Evolutionary conservation across 345 rosid species (phyloP).

Genomic region (Streptanthus diversifolius): DNA sequence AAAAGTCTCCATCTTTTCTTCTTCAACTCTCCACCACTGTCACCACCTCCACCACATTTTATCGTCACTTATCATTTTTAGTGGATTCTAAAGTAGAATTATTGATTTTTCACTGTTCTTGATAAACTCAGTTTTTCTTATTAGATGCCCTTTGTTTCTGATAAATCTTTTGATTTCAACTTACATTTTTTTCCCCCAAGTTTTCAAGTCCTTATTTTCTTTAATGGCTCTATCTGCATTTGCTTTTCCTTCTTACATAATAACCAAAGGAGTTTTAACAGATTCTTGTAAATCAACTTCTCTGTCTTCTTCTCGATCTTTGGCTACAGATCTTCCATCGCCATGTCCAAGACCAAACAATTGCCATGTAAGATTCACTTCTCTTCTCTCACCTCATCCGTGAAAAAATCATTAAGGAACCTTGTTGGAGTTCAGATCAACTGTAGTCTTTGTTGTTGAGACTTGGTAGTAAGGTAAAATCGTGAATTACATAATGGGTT

Average conservation of each 20-base stretch:
- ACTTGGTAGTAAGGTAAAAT: neutral
- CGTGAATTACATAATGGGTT: conserved; percentile 34
- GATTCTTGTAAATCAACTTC: conserved; percentile 42
- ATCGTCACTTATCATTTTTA: conserved; percentile 9
- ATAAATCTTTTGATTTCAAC: conserved; percentile 1
- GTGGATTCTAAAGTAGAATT: conserved; percentile 26
- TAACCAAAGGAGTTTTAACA: conserved; percentile 30
- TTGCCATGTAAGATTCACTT: conserved; percentile 31
- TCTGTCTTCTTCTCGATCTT: conserved; percentile 42
- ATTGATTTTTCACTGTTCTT: conserved; percentile 28
- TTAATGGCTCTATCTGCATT: conserved; percentile 68
- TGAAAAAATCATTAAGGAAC: neutral
- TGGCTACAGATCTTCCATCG: conserved; percentile 47
- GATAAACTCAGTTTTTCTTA: conserved; percentile 7
- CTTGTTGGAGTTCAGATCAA: neutral
- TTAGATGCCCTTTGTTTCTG: conserved; percentile 10
- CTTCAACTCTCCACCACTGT: conserved; percentile 22
- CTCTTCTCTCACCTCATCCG: neutral
- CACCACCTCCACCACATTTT: conserved; percentile 13
- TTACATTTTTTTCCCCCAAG: neutral
- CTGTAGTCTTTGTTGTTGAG: neutral
- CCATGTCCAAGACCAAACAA: conserved; percentile 39
- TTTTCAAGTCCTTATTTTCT: neutral
- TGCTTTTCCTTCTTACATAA: conserved; percentile 55
- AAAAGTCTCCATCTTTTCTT: conserved; percentile 16